Evolutionary conservation across 2,329 filamentous ascomycete genomes (phyloP).

Genomic region (Ceratocystis cubensis): DNA sequence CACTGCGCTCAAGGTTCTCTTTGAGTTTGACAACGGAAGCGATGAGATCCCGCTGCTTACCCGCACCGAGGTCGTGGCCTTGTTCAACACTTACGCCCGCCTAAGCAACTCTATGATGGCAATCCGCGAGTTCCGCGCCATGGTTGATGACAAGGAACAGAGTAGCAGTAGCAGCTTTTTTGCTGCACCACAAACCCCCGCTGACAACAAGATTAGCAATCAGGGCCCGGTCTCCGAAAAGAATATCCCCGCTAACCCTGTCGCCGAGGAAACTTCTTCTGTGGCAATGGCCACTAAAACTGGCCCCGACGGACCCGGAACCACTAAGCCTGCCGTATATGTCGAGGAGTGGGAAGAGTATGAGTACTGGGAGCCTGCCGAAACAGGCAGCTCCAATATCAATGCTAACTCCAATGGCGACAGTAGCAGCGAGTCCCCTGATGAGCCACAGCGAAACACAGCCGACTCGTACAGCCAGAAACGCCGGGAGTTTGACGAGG

Average conservation of each 20-base stretch:
- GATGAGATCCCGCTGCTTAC: constrained; percentile 59
- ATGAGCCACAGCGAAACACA: constrained; percentile 23
- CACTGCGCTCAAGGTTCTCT: constrained; percentile 86
- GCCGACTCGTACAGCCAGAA: background rate
- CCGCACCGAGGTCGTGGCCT: constrained; percentile 81
- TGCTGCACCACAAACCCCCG: background rate
- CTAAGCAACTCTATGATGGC: constrained; percentile 70
- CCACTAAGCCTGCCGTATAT: constrained; percentile 6
- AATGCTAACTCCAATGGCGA: too few relatives aligned
- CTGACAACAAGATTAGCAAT: background rate
- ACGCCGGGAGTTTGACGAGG: constrained; percentile 25
- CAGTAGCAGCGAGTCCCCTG: constrained; percentile 23
- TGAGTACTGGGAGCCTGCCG: constrained; percentile 14
- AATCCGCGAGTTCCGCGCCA: constrained; percentile 55
- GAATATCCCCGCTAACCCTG: background rate
- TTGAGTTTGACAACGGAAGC: constrained; percentile 68
- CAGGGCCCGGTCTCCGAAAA: background rate
- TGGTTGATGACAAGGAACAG: constrained; percentile 33
- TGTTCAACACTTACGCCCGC: constrained; percentile 87
- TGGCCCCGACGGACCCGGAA: background rate
- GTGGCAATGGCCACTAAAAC: constrained; percentile 7
- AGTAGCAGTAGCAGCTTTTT: constrained; percentile 22
- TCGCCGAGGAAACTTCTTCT: background rate
- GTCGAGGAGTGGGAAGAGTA: constrained; percentile 13
- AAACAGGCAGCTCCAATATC: constrained; percentile 9